Base-by-base conservation (phyloP, 352 stramenopile genomes). In the Pythium dissimile region DNA sequence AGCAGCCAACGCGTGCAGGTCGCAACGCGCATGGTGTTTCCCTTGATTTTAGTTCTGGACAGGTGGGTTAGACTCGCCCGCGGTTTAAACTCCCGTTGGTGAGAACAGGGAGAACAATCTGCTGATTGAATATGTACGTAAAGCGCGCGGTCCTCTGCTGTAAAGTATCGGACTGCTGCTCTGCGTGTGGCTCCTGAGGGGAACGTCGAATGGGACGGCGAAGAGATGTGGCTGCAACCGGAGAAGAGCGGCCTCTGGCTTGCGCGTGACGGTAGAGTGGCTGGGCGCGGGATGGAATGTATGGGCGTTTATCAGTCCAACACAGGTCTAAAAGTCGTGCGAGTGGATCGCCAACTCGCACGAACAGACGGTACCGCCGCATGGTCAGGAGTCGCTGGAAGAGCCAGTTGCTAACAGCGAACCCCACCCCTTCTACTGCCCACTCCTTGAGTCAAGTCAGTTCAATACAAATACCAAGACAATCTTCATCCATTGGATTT, bases 21-120 rank as follows among this genome's bases (percentile, higher is more conserved):
- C 21, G 24, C 27, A 38, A 61, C 44, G 37, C 59, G 59, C 59
- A 66, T 66, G 32, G n/a, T 62, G 42, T 15, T 16, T 16, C 26
- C 6, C 1, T 30, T 10, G 18, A 41, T 41, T 52, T 30, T 34
- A 18, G 45, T 52, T 52, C 45, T 52, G 45, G 34, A n/a, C n/a
- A 20, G n/a, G 18, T 27, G n/a, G 30, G 27, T 52, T 52, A 52
- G 45, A 52, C 45, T 16, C 24, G 13, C 24, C n/a, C n/a, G n/a
- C n/a, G n/a, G n/a, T n/a, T n/a, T n/a, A n/a, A n/a, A n/a, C n/a
- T 35, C 8, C 8, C 31, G 31, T 35, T 35, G 28, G 16, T 8
- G 28, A 51, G 44, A 35, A 16, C 13, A 26, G 31, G 31, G 31
- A 51, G 44, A 35, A 16, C 13, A 26, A 13, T 8, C 8, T 35